These are phyloP conservation scores for Amoeboaphelidium protococcarum DNA, from an alignment of 371 early-diverging fungal species.

Conservation along the genomic window DNA sequence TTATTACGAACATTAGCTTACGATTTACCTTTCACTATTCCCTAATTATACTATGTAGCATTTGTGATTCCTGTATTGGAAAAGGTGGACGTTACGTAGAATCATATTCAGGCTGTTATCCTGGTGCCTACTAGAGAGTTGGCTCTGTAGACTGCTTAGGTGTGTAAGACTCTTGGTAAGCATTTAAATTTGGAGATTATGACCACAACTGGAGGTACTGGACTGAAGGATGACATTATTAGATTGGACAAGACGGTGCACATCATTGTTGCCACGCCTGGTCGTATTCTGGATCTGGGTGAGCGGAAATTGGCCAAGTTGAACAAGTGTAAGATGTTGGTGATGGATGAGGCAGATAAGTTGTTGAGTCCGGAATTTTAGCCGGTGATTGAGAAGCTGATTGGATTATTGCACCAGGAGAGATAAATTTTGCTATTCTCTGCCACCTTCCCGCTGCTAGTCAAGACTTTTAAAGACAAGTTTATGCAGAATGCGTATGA, in stretches of 20 bases:
- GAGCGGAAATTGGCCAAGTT: constrained; percentile 66
- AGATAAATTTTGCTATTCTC: constrained; percentile 89
- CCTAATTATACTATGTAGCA: too few relatives aligned
- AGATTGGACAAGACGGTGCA: constrained; percentile 72
- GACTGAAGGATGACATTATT: constrained; percentile 91
- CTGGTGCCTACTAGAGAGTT: constrained; percentile 91
- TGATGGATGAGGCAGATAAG: constrained; percentile 99
- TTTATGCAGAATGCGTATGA: constrained; percentile 79
- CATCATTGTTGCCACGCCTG: constrained; percentile 90
- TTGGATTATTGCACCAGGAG: constrained; percentile 45
- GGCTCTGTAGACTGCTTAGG: constrained; percentile 81
- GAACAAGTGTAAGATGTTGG: constrained; percentile 51
- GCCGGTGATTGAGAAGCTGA: constrained; percentile 79
- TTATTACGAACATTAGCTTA: too few relatives aligned
- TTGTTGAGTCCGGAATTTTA: constrained; percentile 82
- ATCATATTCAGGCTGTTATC: constrained; percentile 51
- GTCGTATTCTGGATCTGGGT: constrained; percentile 84
- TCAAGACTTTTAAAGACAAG: constrained; percentile 82
- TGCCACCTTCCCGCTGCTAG: constrained; percentile 94
- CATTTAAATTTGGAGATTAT: constrained; percentile 76
- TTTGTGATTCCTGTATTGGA: constrained; percentile 79
- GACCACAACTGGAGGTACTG: constrained; percentile 93
- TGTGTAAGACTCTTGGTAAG: constrained; percentile 69
- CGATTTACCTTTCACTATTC: too few relatives aligned
- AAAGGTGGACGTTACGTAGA: constrained; percentile 52